These are phyloP conservation scores for Aquilaria malaccensis DNA, from an alignment of 345 rosid genomes.

Conservation along the genomic window DNA sequence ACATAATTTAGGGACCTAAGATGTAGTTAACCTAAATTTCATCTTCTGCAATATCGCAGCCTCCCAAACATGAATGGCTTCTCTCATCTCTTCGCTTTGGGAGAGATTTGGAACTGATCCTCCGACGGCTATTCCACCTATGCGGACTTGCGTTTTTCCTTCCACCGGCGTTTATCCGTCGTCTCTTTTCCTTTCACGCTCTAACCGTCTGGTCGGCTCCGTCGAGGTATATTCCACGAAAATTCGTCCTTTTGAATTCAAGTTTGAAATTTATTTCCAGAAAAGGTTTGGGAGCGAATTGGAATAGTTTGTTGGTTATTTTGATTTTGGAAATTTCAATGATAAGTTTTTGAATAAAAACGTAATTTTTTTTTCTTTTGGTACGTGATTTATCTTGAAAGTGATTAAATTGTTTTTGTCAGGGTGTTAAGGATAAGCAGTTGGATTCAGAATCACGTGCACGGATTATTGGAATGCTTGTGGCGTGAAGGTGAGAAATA, in stretches of 20 bases:
- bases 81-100: slow-evolving; percentile 47
- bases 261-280: neutral
- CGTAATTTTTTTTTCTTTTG: neutral
- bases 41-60: no score
- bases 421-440: slow-evolving; percentile 39
- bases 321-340: neutral
- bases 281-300: neutral
- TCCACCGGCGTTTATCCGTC: slow-evolving; percentile 53
- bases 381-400: neutral
- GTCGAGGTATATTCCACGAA: slow-evolving; percentile 8
- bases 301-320: neutral
- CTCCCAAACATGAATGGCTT: slow-evolving; percentile 13
- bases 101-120: slow-evolving; percentile 57
- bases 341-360: neutral
- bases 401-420: neutral
- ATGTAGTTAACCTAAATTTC: no score
- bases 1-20: no score
- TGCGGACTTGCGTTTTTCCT: slow-evolving; percentile 71
- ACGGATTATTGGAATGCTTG: slow-evolving; percentile 42
- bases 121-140: slow-evolving; percentile 55
- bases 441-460: slow-evolving; percentile 32
- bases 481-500: slow-evolving; percentile 15
- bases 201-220: slow-evolving; percentile 21
- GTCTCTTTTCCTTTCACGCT: slow-evolving; percentile 48
- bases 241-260: no score